Evolutionary conservation across 148 eudicot genomes (phyloP).

Genomic region (Suaeda aralocaspica): DNA sequence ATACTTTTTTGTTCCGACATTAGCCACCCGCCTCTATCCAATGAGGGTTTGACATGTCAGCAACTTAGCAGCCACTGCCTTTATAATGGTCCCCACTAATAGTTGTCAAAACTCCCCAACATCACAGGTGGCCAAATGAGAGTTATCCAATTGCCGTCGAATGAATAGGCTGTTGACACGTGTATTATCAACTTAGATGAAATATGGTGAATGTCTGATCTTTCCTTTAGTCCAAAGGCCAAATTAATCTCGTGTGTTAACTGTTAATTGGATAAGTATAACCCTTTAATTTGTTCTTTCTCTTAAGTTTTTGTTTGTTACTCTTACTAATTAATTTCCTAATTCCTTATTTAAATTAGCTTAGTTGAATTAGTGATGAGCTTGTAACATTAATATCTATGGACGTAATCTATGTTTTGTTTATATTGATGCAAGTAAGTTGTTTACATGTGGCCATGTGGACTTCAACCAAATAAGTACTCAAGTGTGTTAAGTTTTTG

Average conservation of each 20-base stretch:
- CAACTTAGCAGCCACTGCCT: no score
- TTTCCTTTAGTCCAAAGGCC: neutral
- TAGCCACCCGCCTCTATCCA: neutral
- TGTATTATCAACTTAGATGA: conserved; percentile 6
- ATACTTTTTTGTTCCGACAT: neutral
- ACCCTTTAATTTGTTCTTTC: neutral
- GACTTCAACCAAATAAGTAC: no score
- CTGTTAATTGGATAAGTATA: neutral
- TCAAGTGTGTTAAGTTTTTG: no score
- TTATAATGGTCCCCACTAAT: conserved; percentile 8
- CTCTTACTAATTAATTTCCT: no score
- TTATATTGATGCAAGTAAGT: no score
- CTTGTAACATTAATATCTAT: no score
- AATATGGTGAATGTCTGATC: neutral
- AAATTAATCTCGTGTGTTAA: neutral
- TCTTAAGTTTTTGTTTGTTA: no score
- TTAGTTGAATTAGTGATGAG: no score
- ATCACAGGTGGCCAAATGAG: neutral
- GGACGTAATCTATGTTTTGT: no score
- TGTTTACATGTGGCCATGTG: no score
- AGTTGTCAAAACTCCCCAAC: conserved; percentile 7
- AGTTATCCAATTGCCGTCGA: conserved; percentile 4
- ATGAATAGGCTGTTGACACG: neutral
- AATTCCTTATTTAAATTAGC: no score
- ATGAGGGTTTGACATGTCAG: neutral